These are phyloP conservation scores for Cystobasidiaceae sp. DNA, from an alignment of 1,284 basidiomycete genomes.

Conservation along the genomic window DNA sequence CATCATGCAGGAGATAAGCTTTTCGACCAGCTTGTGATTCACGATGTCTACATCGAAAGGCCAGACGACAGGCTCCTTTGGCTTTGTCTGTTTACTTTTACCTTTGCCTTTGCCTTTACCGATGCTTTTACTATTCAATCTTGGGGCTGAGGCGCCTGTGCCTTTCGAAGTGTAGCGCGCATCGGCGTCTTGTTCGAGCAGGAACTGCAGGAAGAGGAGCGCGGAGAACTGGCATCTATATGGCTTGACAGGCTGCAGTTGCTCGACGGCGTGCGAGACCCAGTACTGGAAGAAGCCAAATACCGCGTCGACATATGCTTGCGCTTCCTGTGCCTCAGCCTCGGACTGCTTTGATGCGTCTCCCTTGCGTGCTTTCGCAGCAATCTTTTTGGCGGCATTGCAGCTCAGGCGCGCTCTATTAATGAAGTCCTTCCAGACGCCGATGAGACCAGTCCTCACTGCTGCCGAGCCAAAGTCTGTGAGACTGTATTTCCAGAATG, in stretches of 20 bases:
- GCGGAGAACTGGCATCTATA: conserved; percentile 19
- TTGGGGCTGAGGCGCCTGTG: not conserved
- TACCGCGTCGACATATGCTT: conserved; percentile 3
- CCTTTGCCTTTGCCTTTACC: not conserved
- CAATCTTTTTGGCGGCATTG: not conserved
- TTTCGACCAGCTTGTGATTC: not conserved
- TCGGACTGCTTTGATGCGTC: not conserved
- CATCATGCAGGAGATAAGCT: conserved; percentile 6
- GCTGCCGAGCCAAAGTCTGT: conserved; percentile 18
- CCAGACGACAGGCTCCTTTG: not conserved
- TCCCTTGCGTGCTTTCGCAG: not conserved
- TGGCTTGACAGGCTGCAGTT: conserved; percentile 13
- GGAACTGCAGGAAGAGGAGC: conserved; percentile 9
- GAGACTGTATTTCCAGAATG: conserved; percentile 24
- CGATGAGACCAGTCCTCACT: conserved; percentile 19
- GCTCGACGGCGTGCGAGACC: not conserved
- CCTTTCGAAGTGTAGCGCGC: not conserved
- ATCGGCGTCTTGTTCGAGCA: conserved; percentile 7
- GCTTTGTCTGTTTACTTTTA: no score
- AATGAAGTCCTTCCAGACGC: conserved; percentile 25
- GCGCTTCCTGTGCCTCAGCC: not conserved
- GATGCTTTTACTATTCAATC: not conserved
- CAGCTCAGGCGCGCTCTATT: not conserved
- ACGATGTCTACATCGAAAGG: conserved; percentile 1
- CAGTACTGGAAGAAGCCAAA: conserved; percentile 3